phyloP scores from a whole-genome alignment of 257 asterid species.

The Fraxinus anomala region DNA sequence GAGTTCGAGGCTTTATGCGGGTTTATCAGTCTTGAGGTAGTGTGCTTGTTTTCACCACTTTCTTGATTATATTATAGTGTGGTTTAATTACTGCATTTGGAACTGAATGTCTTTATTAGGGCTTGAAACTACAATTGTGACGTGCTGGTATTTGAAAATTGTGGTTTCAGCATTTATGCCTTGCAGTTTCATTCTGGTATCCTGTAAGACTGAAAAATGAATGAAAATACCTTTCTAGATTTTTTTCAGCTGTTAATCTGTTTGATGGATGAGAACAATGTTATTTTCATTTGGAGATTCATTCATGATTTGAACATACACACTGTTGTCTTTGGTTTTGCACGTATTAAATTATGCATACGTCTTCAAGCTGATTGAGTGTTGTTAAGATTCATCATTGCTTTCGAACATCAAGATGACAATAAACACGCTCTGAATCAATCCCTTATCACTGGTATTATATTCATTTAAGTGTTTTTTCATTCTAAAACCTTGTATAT shows the following conservation, averaged over 20 bases:
- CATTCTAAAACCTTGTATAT: not conserved
- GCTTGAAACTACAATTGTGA: not conserved
- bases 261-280: not conserved
- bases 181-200: not conserved
- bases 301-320: not conserved
- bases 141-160: not conserved
- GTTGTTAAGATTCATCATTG: constrained; percentile 7
- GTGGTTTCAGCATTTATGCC: not conserved
- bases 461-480: constrained; percentile 2
- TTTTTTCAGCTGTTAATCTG: not conserved
- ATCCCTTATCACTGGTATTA: not conserved
- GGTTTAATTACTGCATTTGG: not conserved
- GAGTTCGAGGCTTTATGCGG: constrained; percentile 92
- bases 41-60: constrained; percentile 3
- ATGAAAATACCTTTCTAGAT: not conserved
- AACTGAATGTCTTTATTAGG: constrained; percentile 13
- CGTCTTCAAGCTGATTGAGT: no score
- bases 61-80: not conserved
- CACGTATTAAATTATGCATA: not conserved
- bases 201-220: not conserved
- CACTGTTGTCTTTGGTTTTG: not conserved
- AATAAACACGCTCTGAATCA: not conserved
- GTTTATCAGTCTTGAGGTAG: constrained; percentile 75
- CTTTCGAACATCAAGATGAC: not conserved
- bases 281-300: not conserved